These are phyloP conservation scores for Atalantia buxifolia DNA, from an alignment of 345 rosid genomes.

Conservation along the genomic window DNA sequence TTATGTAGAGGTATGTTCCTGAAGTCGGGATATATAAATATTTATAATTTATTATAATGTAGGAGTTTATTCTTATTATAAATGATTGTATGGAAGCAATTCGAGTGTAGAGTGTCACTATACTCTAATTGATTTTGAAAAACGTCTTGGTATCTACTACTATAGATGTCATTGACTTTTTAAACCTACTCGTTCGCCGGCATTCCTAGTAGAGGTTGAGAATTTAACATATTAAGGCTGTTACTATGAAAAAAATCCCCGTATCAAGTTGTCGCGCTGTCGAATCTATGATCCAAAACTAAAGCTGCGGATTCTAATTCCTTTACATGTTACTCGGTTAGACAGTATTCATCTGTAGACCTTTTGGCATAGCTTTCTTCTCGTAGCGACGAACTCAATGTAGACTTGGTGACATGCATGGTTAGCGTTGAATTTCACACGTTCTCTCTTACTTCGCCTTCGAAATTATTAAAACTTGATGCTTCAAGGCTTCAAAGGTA, in stretches of 20 bases:
- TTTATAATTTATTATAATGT: no score
- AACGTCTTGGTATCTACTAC: background rate
- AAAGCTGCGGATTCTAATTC: background rate
- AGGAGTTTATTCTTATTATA: no score
- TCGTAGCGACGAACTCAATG: background rate
- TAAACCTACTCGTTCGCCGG: background rate
- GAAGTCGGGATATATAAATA: no score
- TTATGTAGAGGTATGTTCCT: no score
- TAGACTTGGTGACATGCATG: background rate
- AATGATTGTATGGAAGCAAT: no score
- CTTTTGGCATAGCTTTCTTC: background rate
- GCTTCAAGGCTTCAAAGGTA: background rate
- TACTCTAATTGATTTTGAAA: background rate
- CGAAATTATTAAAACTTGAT: background rate
- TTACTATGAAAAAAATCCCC: background rate
- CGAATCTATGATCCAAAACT: background rate
- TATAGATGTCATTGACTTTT: background rate
- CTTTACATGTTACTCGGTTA: background rate
- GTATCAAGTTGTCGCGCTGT: background rate
- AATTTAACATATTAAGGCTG: background rate
- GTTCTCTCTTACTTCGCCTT: background rate
- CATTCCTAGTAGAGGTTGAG: background rate
- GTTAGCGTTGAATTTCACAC: background rate
- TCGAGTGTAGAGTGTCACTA: accelerated
- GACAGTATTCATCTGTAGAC: background rate